phyloP scores from a whole-genome alignment of 225 moss, liverwort and hornwort species.

The Anthoceros angustus region DNA sequence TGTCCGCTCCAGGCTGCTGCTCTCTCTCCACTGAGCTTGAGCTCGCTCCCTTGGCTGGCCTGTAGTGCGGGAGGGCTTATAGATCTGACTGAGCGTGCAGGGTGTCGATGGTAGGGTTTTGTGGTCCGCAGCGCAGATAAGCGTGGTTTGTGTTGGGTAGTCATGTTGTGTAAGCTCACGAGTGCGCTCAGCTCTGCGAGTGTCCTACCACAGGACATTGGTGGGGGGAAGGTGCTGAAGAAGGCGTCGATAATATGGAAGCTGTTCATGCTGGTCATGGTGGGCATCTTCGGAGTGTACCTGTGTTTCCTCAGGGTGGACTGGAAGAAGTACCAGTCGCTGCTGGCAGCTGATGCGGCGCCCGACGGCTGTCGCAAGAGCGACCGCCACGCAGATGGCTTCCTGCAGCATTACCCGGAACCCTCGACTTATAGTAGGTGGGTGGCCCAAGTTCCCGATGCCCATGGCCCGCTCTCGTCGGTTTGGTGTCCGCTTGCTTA shows the following conservation, averaged over 20 bases:
- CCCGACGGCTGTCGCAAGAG: slow-evolving; percentile 10
- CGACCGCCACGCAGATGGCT: slow-evolving; percentile 2
- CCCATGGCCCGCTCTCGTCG: slow-evolving; percentile 13
- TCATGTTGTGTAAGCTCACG: background rate
- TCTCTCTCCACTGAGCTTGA: no score
- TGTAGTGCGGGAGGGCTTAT: no score
- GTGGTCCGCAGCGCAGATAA: background rate
- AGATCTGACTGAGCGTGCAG: background rate
- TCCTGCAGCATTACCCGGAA: slow-evolving; percentile 25
- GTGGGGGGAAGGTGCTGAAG: slow-evolving; percentile 23
- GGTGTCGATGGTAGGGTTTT: background rate
- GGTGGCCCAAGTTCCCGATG: slow-evolving; percentile 6
- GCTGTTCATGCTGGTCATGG: slow-evolving; percentile 25
- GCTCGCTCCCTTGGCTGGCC: no score
- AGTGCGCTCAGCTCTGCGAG: background rate
- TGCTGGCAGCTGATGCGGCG: slow-evolving; percentile 9
- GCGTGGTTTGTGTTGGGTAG: background rate
- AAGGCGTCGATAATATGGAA: slow-evolving; percentile 24
- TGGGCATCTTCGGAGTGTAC: slow-evolving; percentile 34
- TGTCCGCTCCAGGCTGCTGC: no score
- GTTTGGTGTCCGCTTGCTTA: background rate
- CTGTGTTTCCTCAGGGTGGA: slow-evolving; percentile 30
- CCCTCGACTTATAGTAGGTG: slow-evolving; percentile 31
- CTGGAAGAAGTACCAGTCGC: slow-evolving; percentile 11
- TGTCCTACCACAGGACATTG: background rate